Base-by-base conservation (phyloP, 1,284 basidiomycete genomes). In the Phellinidium pouzarii region DNA sequence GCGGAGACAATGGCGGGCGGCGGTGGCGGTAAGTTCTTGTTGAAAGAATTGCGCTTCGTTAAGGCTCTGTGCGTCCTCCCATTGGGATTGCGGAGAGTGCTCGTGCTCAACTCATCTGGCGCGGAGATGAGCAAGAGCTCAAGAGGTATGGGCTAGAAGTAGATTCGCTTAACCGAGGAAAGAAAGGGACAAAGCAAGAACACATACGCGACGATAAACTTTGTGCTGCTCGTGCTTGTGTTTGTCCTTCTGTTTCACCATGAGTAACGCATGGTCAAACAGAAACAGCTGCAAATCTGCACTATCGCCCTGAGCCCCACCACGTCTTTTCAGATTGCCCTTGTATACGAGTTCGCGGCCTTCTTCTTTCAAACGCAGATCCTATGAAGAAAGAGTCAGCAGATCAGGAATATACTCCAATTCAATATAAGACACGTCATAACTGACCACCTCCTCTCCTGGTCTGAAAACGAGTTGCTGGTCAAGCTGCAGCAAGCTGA, bases 231-330 rank as follows among this genome's bases (percentile, higher is more conserved):
- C 94, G 53, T 86, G 84, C 68, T 95, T 94, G 68, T 87, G 89
- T 74, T 85, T 94, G 62, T 90, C 55, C 66, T 82, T 82, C 46
- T 85, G 80, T 73, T 99, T 99, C 59, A 91, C 94, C 79, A 99
- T 91, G 43, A 99, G 73, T 50, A 99, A 71, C 0, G 94, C 94
- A 69, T 99, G 95, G 66, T 99, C 96, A 64, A 99, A 97, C 60
- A 99, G 71, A 74, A 96, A 97, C 3, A 96, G 88, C 61, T 93
- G 82, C 51, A 98, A 74, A 66, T 99, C 95, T 5, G 93, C 87
- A 59, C 75, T 86, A 62, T 91, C 90, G 61, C 84, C 83, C 60
- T 87, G 77, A 4, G 73, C 72, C 4, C 75, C 72, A 47, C 94
- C 94, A 4, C 94, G 82, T 65, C 93, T 91, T 69, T 93, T 97